phyloP scores from a whole-genome alignment of 83 land plant species.

The Diphasiastrum complanatum region DNA sequence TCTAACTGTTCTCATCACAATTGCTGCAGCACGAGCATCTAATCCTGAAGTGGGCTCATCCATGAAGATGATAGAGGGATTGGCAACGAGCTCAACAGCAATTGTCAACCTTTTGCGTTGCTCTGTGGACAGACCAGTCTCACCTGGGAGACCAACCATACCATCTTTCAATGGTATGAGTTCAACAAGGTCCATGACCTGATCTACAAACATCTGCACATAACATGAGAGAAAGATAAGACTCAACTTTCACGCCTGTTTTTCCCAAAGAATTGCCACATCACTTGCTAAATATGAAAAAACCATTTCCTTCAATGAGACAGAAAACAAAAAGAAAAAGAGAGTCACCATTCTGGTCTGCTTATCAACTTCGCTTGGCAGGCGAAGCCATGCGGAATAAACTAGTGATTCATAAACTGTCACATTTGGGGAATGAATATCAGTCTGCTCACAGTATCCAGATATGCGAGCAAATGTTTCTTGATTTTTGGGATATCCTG shows the following conservation, averaged over 20 bases:
- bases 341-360: not conserved
- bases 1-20: conserved; percentile 10
- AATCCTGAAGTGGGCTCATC: conserved; percentile 12
- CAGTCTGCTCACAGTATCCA: conserved; percentile 15
- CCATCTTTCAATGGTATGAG: conserved; percentile 5
- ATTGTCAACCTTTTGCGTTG: conserved; percentile 12
- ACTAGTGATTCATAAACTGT: not conserved
- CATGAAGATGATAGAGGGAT: conserved; percentile 15
- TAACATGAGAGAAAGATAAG: not conserved
- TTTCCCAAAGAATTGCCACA: not conserved
- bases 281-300: not conserved
- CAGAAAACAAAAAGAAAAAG: not conserved
- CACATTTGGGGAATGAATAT: no score
- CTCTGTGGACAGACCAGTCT: conserved; percentile 14
- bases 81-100: conserved; percentile 16
- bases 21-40: conserved; percentile 14
- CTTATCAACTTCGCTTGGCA: not conserved
- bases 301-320: not conserved
- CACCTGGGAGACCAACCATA: conserved; percentile 12
- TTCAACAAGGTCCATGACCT: conserved; percentile 10
- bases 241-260: not conserved
- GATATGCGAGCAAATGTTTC: conserved; percentile 11
- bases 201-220: conserved; percentile 9
- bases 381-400: not conserved
- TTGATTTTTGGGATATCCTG: conserved; percentile 17